Evolutionary conservation across 495 filamentous ascomycete genomes (phyloP), one percentile per base, ranked within the genome.

Genomic region (Penicillium goetzii): DNA sequence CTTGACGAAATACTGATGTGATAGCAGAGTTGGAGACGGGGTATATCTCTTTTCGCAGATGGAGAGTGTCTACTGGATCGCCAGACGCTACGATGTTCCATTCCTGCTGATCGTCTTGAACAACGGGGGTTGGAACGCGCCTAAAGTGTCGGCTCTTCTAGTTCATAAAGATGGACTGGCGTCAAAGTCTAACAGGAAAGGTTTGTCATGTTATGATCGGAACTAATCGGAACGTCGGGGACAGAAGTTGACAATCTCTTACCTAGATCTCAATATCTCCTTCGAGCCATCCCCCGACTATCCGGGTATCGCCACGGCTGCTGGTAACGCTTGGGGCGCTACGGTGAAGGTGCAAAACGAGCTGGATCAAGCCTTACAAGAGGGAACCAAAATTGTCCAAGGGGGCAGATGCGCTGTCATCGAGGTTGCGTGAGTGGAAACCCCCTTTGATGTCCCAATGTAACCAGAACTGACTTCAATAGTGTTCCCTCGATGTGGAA

Each of bases 71-170:
- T 96, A 96, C 74, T 97, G 93, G 93, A 95, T 97, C 61, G 78
- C 86, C 10, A 81, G 85, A 67, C 84, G 92, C 25, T 97, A 97
- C 72, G 83, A 87, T n/a, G 91, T 96, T 50, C 92, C 93, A 0
- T 84, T 95, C n/a, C 76, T 97, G 57, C 92, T 91, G 0, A 89
- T 97, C 61, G 89, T 97, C 3, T 72, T 97, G 55, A 97, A 96
- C 69, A 97, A 97, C 72, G 60, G 60, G 7, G 92, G 92, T 58
- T 94, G 91, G 91, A 90, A 94, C 60, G 91, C 91, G 0, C 91
- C 91, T 1, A 81, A 85, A 25, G 84, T 82, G 61, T 90, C 87
- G 7, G 77, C 90, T 38, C 79, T 89, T 15, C 85, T 93, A 10
- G 90, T 93, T 8, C 90, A 93, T 64, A 89, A 90, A 0, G 74